phyloP scores from a whole-genome alignment of 805 yeast species.

The Komagataella pseudopastoris region DNA sequence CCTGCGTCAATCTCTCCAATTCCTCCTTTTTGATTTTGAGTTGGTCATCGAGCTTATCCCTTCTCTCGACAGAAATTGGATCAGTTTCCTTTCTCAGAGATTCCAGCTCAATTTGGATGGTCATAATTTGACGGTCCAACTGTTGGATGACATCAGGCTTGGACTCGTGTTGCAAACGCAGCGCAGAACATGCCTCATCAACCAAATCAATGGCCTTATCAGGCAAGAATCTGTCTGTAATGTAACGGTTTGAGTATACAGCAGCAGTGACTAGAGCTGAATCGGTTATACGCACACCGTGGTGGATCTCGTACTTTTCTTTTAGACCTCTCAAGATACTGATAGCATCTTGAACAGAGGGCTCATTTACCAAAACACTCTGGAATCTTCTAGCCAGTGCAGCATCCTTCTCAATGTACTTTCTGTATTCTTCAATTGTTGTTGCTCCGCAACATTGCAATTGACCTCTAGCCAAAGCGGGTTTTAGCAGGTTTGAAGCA shows the following conservation, averaged over 20 bases:
- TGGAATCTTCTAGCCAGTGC: slow-evolving; percentile 92
- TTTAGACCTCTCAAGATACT: slow-evolving; percentile 87
- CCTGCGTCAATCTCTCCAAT: slow-evolving; percentile 52
- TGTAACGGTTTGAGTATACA: slow-evolving; percentile 75
- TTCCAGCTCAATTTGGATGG: slow-evolving; percentile 89
- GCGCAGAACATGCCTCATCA: slow-evolving; percentile 94
- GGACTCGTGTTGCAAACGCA: slow-evolving; percentile 90
- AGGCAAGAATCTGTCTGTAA: slow-evolving; percentile 83
- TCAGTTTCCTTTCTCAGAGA: slow-evolving; percentile 90
- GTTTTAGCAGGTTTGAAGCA: slow-evolving; percentile 86
- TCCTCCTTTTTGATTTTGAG: slow-evolving; percentile 52
- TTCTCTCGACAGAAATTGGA: slow-evolving; percentile 66
- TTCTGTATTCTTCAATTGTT: slow-evolving; percentile 83
- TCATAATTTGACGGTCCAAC: slow-evolving; percentile 81
- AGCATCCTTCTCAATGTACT: slow-evolving; percentile 91
- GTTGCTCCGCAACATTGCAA: slow-evolving; percentile 95
- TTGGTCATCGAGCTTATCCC: slow-evolving; percentile 57
- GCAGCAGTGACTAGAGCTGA: slow-evolving; percentile 92
- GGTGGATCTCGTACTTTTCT: slow-evolving; percentile 92
- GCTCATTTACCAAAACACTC: slow-evolving; percentile 76
- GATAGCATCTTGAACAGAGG: slow-evolving; percentile 81
- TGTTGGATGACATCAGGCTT: slow-evolving; percentile 91
- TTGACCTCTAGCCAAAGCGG: slow-evolving; percentile 86
- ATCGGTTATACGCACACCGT: slow-evolving; percentile 90
- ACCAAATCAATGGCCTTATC: slow-evolving; percentile 95